A percentile compares a stretch with the other conserved stretches of the same genome.
Conservation (phyloP, 305 asterid species). For the Plantago rigida region DNA sequence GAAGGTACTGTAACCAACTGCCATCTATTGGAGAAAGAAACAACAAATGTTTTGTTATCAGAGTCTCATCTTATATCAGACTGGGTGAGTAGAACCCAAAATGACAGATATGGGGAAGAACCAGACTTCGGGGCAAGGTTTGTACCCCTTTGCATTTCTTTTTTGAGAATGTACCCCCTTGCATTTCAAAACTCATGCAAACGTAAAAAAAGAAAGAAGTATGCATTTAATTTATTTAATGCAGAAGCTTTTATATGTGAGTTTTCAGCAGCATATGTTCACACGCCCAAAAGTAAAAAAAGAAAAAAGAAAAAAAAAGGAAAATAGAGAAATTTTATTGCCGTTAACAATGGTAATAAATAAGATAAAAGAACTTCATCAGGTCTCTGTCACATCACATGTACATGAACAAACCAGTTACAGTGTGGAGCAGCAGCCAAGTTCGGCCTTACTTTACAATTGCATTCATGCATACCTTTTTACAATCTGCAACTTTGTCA, state of each 20-base stretch:
- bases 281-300: not conserved
- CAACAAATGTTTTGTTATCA: conserved; percentile 45
- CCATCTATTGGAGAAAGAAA: conserved; percentile 41
- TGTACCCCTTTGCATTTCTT: conserved; percentile 19
- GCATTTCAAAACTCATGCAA: conserved; percentile 5
- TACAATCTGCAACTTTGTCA: conserved; percentile 13
- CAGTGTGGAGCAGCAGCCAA: conserved; percentile 14
- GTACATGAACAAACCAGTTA: conserved; percentile 17
- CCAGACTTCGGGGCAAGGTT: conserved; percentile 96
- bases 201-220: conserved; percentile 6
- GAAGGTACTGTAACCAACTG: conserved; percentile 34
- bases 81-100: conserved; percentile 64
- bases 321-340: not conserved
- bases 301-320: too few species aligned
- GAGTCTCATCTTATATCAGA: conserved; percentile 85
- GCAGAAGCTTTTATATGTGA: conserved; percentile 1
- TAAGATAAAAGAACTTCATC: not conserved
- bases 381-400: not conserved
- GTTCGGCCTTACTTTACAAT: conserved; percentile 19
- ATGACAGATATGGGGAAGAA: conserved; percentile 43
- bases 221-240: conserved; percentile 12
- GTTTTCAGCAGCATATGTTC: not conserved
- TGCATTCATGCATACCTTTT: conserved; percentile 10
- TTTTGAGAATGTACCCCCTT: not conserved
- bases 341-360: conserved; percentile 1